Evolutionary conservation across 148 eudicot species (phyloP), one percentile per base, ranked within the genome.

Genomic region (Pharnaceum exiguum): DNA sequence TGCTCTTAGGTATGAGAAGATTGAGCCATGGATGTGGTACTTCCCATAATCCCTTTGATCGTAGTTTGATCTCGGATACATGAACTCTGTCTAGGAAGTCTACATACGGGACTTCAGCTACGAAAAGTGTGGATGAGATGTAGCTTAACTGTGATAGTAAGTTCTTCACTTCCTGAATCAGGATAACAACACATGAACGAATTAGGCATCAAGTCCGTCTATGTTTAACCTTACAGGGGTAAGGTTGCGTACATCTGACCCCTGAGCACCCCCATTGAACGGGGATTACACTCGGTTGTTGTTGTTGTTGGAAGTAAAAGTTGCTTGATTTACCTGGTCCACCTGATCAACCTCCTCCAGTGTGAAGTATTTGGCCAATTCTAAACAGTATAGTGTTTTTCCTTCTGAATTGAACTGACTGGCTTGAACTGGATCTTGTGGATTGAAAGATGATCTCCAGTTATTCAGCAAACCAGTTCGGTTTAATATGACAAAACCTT

Each of bases 1-100:
- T 84, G 66, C 77, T 78, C 51, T 49, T 71, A 8, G 97, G 97
- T 17, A 90, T 50, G 25, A 87, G 62, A 30, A 90, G 95, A 65
- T 87, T 87, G 49, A 90, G 82, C 97, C 97, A 90, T 17, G 97
- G 93, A 58, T 90, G 97, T 64, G 97, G 91, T 8, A 87, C 75
- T 40, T 87, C 91, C 95, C 95, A 87, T 35, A 90, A 48, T 17
- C 93, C 95, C 43, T 72, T 82, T 38, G 79, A 57, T 30, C 83
- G 59, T 5, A 87, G 77, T 65, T 84, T 80, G 32, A 84, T 60
- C 61, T 90, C 97, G 0, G 89, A 75, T 22, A 69, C 46, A n/a
- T 90, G 91, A 50, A 87, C 95, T 71, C 97, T 73, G 66, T 87
- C 79, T 65, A 90, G 66, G 78, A 90, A 90, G 22, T 80, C 85